These are phyloP conservation scores for Tephrocybe sp. DNA, from an alignment of 768 basidiomycete genomes.

Conservation along the genomic window DNA sequence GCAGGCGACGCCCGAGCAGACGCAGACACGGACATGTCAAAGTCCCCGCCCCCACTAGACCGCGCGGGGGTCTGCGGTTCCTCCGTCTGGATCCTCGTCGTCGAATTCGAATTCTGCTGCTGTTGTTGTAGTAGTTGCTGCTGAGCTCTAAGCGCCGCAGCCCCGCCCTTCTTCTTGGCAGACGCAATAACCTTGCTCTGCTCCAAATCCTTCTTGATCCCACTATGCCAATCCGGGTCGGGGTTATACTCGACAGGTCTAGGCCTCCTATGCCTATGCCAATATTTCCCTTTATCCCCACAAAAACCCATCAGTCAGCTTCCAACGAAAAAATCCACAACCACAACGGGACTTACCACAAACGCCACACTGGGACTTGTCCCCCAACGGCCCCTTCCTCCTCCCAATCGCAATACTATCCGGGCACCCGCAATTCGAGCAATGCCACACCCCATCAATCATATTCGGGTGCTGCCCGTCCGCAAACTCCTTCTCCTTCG, in stretches of 20 bases:
- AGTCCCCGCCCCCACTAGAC: constrained; percentile 24
- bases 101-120: no score
- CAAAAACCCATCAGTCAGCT: neutral
- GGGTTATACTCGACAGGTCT: constrained; percentile 80
- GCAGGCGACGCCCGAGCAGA: constrained; percentile 34
- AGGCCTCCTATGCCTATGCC: constrained; percentile 83
- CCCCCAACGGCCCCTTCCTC: constrained; percentile 86
- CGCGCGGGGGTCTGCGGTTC: constrained; percentile 57
- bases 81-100: no score
- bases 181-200: constrained; percentile 42
- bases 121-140: constrained; percentile 38
- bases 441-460: constrained; percentile 90
- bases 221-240: constrained; percentile 68
- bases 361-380: constrained; percentile 88
- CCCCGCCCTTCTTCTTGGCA: constrained; percentile 59
- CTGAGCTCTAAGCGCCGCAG: constrained; percentile 44
- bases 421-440: constrained; percentile 92
- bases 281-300: constrained; percentile 80
- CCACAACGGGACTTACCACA: constrained; percentile 75
- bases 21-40: constrained; percentile 20
- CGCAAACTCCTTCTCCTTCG: constrained; percentile 81
- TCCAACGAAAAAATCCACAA: constrained; percentile 4
- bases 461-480: constrained; percentile 81
- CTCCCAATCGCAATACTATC: constrained; percentile 83
- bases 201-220: constrained; percentile 57